Evolutionary conservation across 192 early-diverging fungal genomes (phyloP).

Genomic region (Coemansia sp.): DNA sequence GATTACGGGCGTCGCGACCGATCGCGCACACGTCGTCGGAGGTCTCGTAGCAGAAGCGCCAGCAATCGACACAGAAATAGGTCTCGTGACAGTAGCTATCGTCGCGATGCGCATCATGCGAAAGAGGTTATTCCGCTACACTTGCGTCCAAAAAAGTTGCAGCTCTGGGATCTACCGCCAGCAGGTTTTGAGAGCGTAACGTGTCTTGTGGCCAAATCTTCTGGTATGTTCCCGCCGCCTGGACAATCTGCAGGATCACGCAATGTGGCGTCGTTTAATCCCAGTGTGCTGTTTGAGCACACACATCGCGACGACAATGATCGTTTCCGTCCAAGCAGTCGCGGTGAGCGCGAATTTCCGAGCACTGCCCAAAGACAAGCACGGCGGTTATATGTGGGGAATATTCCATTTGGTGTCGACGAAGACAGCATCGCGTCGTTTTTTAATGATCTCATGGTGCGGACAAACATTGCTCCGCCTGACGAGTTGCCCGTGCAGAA

Average conservation of each 20-base stretch:
- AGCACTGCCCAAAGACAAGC: conserved; percentile 69
- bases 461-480: conserved; percentile 69
- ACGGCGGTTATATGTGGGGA: conserved; percentile 86
- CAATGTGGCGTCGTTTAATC: conserved; percentile 50
- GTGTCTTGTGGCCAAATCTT: conserved; percentile 82
- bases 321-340: conserved; percentile 44
- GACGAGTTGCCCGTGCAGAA: conserved; percentile 70
- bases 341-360: conserved; percentile 45
- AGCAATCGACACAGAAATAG: conserved; percentile 36
- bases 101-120: conserved; percentile 33
- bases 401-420: conserved; percentile 74
- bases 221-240: conserved; percentile 59
- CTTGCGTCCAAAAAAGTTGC: conserved; percentile 71
- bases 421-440: conserved; percentile 75
- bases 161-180: conserved; percentile 91
- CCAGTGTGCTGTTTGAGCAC: conserved; percentile 38
- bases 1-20: conserved; percentile 29
- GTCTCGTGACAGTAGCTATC: conserved; percentile 19
- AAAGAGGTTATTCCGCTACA: conserved; percentile 70
- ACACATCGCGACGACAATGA: conserved; percentile 57
- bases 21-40: conserved; percentile 48
- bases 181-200: conserved; percentile 84
- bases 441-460: conserved; percentile 84
- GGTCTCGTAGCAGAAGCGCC: conserved; percentile 52
- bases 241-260: conserved; percentile 39